Base-by-base conservation (phyloP, 106 monocot genomes). In the Gastrodia elata region DNA sequence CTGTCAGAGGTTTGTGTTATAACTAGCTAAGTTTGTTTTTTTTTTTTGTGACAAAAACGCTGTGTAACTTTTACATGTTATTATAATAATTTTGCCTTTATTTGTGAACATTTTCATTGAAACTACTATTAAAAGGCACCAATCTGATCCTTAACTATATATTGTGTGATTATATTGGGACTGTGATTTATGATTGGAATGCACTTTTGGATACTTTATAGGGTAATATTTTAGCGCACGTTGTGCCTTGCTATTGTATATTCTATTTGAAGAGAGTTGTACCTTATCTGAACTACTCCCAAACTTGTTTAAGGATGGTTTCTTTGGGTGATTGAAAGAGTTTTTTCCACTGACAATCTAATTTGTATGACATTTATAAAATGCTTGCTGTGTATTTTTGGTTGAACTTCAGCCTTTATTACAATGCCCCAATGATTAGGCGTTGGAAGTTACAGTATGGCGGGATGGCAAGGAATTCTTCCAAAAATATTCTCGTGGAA, bases 361-460 rank as follows among this genome's bases (percentile, higher is more conserved):
- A n/a, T n/a, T n/a, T n/a, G n/a, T n/a, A n/a, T n/a, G n/a, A n/a
- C n/a, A n/a, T n/a, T n/a, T n/a, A n/a, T n/a, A n/a, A n/a, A 57
- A 6, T 57, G 16, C 18, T 57, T 57, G 16, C 6, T 67, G 34
- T 36, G 16, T 18, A 38, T 67, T 67, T 67, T 67, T 36, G 36
- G 1, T 37, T 65, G 34, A 35, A 26, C 20, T 20, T 20, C 49
- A 20, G 18, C 49, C 20, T 36, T 2, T 18, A 20, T 4, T 67
- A 18, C 38, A 35, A 16, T 65, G 36, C n/a, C 25, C 42, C 22
- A 18, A 16, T 56, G 64, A 35, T 26, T 82, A 97, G 97, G 79
- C 75, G 76, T 78, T 97, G 70, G 97, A 97, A 74, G 83, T 97
- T 52, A 93, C 86, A 68, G 97, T 97, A 24, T 97, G 97, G 97